A percentile compares a stretch with the other conserved stretches of the same genome.
Conservation (phyloP, 2,329 filamentous ascomycete genomes). For the Celoporthe dispersa region DNA sequence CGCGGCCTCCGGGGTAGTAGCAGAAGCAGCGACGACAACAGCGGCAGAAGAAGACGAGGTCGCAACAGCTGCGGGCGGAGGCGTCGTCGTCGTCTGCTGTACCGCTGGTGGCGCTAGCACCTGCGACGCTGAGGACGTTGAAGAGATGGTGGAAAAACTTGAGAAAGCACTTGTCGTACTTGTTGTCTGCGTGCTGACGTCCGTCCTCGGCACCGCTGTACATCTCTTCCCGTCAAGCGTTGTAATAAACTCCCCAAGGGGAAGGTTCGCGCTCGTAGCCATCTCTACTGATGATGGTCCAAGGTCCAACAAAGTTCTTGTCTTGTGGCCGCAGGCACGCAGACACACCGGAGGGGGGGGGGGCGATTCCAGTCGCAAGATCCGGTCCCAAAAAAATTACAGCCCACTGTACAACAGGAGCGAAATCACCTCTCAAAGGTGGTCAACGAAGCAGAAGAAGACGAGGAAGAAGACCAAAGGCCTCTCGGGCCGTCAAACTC, state of each 20-base stretch:
- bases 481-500: conserved; percentile 46
- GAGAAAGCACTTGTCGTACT: conserved; percentile 31
- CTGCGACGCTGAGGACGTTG: conserved; percentile 29
- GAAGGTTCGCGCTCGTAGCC: conserved; percentile 48
- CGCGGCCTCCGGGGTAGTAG: conserved; percentile 30
- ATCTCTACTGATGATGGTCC: conserved; percentile 36
- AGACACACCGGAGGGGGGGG: background rate
- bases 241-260: conserved; percentile 53
- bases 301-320: background rate
- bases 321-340: conserved; percentile 15
- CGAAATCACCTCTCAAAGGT: conserved; percentile 38
- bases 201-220: conserved; percentile 54
- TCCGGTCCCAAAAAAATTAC: conserved; percentile 33
- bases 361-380: conserved; percentile 52
- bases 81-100: conserved; percentile 23
- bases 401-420: conserved; percentile 35
- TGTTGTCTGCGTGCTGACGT: conserved; percentile 32
- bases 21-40: conserved; percentile 27
- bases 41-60: conserved; percentile 27
- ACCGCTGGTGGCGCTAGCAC: conserved; percentile 28
- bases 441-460: conserved; percentile 28
- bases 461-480: conserved; percentile 36
- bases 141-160: conserved; percentile 15
- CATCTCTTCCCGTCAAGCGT: conserved; percentile 55
- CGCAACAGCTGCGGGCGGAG: conserved; percentile 29